Evolutionary conservation across 2,329 filamentous ascomycete species (phyloP).

Genomic region (Penicillium sp.): DNA sequence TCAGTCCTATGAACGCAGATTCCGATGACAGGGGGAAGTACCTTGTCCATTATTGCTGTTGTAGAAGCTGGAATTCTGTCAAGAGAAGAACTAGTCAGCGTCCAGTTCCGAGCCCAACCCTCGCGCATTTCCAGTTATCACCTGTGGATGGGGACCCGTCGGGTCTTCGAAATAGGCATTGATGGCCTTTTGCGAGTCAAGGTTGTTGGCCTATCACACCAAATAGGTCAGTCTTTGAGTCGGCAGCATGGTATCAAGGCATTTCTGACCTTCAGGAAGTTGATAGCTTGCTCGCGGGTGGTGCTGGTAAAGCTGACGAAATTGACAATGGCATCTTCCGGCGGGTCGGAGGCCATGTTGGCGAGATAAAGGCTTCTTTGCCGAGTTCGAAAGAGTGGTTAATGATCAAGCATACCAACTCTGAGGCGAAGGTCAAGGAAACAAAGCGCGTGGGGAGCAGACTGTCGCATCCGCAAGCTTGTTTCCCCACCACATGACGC

Average conservation of each 20-base stretch:
- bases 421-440: not conserved
- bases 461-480: slow-evolving; percentile 14
- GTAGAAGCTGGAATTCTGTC: slow-evolving; percentile 26
- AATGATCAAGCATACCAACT: slow-evolving; percentile 4
- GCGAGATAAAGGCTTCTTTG: not conserved
- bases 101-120: not conserved
- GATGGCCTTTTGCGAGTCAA: slow-evolving; percentile 50
- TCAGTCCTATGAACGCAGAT: slow-evolving; percentile 2
- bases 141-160: slow-evolving; percentile 37
- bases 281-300: slow-evolving; percentile 44
- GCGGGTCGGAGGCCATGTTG: slow-evolving; percentile 42
- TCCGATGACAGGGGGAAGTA: slow-evolving; percentile 19
- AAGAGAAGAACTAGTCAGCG: slow-evolving; percentile 10
- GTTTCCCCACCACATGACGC: slow-evolving; percentile 34
- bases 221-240: slow-evolving; percentile 15
- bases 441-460: slow-evolving; percentile 9
- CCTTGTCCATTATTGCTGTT: slow-evolving; percentile 31
- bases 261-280: slow-evolving; percentile 44
- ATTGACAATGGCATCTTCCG: slow-evolving; percentile 45
- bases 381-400: not conserved
- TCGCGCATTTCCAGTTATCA: slow-evolving; percentile 17
- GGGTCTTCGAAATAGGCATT: slow-evolving; percentile 55
- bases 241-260: not conserved
- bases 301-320: slow-evolving; percentile 48
- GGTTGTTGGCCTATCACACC: slow-evolving; percentile 46